A percentile compares a stretch with the other conserved stretches of the same genome.
Evolutionary conservation across 2,329 filamentous ascomycete species (phyloP).

Genomic region (Nemania abortiva): DNA sequence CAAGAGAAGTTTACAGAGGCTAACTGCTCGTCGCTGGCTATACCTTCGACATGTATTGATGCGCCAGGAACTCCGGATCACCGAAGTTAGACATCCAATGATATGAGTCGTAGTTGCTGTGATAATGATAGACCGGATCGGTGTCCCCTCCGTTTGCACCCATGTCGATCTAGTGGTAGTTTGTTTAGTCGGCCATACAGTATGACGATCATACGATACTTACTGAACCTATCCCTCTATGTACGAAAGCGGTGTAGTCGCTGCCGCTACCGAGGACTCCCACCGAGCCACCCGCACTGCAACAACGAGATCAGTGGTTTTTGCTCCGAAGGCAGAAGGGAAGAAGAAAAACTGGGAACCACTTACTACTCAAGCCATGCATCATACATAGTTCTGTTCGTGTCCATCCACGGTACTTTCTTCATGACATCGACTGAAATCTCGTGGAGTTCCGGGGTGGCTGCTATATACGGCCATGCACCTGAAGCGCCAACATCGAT

Average conservation of each 20-base stretch:
- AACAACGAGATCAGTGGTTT: not conserved
- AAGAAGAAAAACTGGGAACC: not conserved
- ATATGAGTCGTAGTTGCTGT: constrained; percentile 85
- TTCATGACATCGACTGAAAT: constrained; percentile 72
- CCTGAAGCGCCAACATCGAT: constrained; percentile 77
- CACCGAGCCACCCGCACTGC: constrained; percentile 59
- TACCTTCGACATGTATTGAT: constrained; percentile 68
- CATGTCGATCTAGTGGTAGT: constrained; percentile 64
- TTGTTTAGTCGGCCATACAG: constrained; percentile 42
- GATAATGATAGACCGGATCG: constrained; percentile 78
- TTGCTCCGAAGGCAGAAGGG: not conserved
- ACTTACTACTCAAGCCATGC: constrained; percentile 54
- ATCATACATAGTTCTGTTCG: constrained; percentile 56
- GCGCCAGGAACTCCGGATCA: constrained; percentile 73
- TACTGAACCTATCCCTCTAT: constrained; percentile 60
- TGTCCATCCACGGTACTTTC: constrained; percentile 70
- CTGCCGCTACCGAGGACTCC: constrained; percentile 73
- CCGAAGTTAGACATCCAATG: constrained; percentile 86
- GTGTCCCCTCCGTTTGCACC: constrained; percentile 59
- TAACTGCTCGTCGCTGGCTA: constrained; percentile 32
- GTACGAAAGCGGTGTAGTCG: constrained; percentile 76
- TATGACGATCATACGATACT: constrained; percentile 50
- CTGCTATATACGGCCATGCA: constrained; percentile 65
- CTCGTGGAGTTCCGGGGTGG: constrained; percentile 76
- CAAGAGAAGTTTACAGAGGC: not conserved